Evolutionary conservation across 768 basidiomycete species (phyloP).

Genomic region (Termitomyces eurrhizus): DNA sequence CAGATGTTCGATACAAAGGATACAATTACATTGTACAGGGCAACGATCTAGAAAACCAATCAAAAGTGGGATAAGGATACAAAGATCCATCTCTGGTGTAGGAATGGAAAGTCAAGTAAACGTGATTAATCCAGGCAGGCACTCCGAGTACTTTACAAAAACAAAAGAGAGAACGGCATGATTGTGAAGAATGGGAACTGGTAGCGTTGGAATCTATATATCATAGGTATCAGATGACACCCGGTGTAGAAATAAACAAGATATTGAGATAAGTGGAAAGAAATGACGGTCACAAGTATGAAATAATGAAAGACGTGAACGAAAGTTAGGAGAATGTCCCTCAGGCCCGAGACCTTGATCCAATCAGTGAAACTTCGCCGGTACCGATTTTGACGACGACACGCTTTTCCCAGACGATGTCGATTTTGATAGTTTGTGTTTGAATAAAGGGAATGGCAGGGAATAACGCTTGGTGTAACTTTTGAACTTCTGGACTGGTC

Average conservation of each 20-base stretch:
- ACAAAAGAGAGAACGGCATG: background rate
- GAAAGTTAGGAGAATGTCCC: background rate
- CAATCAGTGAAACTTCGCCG: conserved; percentile 2
- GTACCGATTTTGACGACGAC: conserved; percentile 14
- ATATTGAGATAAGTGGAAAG: background rate
- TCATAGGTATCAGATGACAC: background rate
- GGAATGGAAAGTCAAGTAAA: background rate
- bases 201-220: background rate
- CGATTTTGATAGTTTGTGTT: background rate
- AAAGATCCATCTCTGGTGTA: background rate
- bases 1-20: background rate
- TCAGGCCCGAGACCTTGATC: background rate
- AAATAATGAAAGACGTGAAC: background rate
- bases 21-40: background rate
- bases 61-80: background rate
- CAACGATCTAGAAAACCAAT: background rate
- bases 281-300: background rate
- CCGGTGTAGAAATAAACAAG: background rate
- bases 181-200: background rate
- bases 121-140: background rate
- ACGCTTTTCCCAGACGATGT: conserved; percentile 1
- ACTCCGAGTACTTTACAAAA: background rate
- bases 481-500: conserved; percentile 36
- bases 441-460: conserved; percentile 39
- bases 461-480: conserved; percentile 49